These are phyloP conservation scores for Phytopythium mirpurense DNA, from an alignment of 352 stramenopile species.

Conservation along the genomic window DNA sequence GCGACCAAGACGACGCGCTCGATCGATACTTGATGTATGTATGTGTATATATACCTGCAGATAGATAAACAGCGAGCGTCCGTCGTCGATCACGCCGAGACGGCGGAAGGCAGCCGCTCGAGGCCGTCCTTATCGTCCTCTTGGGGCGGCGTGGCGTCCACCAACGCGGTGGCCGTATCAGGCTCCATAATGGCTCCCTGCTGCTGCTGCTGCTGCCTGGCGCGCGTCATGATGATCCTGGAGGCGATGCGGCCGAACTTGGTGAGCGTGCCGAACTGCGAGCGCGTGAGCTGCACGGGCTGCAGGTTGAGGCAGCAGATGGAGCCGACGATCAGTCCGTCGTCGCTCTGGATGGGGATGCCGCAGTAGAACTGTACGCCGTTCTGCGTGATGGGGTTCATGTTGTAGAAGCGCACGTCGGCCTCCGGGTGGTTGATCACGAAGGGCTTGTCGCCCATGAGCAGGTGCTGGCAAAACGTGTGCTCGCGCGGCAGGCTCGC, in stretches of 20 bases:
- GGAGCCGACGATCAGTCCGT: slow-evolving; percentile 24
- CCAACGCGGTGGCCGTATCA: neutral
- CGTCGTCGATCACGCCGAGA: no score
- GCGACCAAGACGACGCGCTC: no score
- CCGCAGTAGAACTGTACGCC: slow-evolving; percentile 54
- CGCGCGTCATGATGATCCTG: slow-evolving; percentile 28
- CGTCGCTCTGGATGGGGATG: slow-evolving; percentile 27
- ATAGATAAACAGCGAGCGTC: no score
- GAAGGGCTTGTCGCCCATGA: slow-evolving; percentile 55
- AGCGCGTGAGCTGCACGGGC: slow-evolving; percentile 24
- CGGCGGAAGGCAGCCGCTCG: no score
- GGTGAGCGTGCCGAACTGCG: slow-evolving; percentile 23
- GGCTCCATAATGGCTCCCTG: neutral
- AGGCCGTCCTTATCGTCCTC: neutral
- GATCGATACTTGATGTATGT: no score
- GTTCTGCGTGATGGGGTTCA: slow-evolving; percentile 26
- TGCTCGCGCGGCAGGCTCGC: slow-evolving; percentile 36
- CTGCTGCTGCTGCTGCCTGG: slow-evolving; percentile 11
- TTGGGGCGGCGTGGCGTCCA: neutral
- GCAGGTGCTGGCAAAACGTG: slow-evolving; percentile 53
- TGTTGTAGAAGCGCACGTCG: slow-evolving; percentile 51
- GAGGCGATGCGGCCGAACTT: slow-evolving; percentile 32
- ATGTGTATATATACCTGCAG: no score
- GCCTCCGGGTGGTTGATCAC: slow-evolving; percentile 31
- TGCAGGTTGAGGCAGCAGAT: slow-evolving; percentile 26